A percentile compares a stretch with the other conserved stretches of the same genome.
phyloP scores from a whole-genome alignment of 2,329 filamentous ascomycete species.

The Hypoxylon sp. region DNA sequence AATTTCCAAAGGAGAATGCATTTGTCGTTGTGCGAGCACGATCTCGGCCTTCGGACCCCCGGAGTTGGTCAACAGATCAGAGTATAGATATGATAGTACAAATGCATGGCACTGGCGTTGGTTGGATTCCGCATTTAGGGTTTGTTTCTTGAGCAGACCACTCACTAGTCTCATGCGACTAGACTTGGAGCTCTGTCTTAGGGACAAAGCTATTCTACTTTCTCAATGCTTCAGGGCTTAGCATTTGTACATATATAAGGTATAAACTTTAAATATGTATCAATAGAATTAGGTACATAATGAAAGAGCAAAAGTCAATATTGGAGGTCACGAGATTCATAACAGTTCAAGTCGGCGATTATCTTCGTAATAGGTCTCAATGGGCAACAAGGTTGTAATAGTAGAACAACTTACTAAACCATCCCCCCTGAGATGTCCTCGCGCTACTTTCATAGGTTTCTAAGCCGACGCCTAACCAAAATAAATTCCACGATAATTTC shows the following conservation, averaged over 20 bases:
- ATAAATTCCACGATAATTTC: neutral
- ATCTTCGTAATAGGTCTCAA: neutral
- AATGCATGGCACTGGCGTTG: slow-evolving; percentile 51
- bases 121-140: slow-evolving; percentile 31
- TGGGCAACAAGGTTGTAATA: neutral
- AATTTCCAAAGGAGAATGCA: neutral
- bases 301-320: neutral
- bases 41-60: neutral
- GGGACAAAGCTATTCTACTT: neutral
- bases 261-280: neutral
- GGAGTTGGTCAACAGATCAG: slow-evolving; percentile 22
- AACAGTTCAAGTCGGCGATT: neutral
- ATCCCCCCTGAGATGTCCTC: neutral
- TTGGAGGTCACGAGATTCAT: neutral
- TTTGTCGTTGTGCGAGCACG: neutral
- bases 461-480: neutral
- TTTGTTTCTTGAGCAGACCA: slow-evolving; percentile 20
- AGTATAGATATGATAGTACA: slow-evolving; percentile 28
- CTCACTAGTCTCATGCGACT: neutral
- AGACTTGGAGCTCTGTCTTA: neutral
- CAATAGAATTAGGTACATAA: neutral
- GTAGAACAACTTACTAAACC: neutral
- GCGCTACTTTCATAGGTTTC: neutral
- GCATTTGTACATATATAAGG: neutral
- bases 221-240: neutral